phyloP scores from a whole-genome alignment of 2,329 filamentous ascomycete genomes.

The Ramichloridium luteum region DNA sequence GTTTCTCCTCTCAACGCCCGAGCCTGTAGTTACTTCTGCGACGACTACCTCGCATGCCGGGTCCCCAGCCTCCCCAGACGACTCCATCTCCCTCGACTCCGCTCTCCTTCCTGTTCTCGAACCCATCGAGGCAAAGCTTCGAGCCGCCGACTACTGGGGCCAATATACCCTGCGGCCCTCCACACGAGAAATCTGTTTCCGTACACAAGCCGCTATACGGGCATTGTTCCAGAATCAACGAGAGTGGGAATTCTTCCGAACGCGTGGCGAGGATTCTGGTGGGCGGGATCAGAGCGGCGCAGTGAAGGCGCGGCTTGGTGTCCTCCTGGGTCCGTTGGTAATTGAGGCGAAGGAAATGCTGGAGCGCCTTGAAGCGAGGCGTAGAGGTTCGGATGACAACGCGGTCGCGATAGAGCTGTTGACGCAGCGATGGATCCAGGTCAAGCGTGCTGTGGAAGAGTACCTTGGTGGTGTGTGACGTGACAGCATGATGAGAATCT shows the following conservation, averaged over 20 bases:
- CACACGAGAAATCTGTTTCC: constrained; percentile 29
- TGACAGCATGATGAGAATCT: no score
- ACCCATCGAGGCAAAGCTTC: constrained; percentile 25
- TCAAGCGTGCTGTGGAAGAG: no score
- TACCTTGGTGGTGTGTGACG: no score
- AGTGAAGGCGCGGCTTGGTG: no score
- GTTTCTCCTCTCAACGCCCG: constrained; percentile 32
- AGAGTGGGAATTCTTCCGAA: constrained; percentile 28
- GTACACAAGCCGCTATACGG: constrained; percentile 34
- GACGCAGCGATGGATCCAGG: no score
- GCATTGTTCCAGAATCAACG: constrained; percentile 24
- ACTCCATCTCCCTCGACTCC: constrained; percentile 31
- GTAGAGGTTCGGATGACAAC: no score
- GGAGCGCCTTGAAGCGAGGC: no score
- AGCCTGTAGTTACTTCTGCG: no score
- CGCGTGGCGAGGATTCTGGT: constrained; percentile 23
- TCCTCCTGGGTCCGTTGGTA: no score
- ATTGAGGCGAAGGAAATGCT: no score
- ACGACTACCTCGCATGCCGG: constrained; percentile 2
- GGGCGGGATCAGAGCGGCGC: constrained; percentile 16
- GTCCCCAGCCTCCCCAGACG: constrained; percentile 17
- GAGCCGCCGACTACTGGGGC: constrained; percentile 32
- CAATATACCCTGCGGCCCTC: constrained; percentile 22
- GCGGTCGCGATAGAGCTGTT: no score
- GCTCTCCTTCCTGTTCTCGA: constrained; percentile 28